These are phyloP conservation scores for Mentha longifolia DNA, from an alignment of 257 asterid genomes.

Conservation along the genomic window DNA sequence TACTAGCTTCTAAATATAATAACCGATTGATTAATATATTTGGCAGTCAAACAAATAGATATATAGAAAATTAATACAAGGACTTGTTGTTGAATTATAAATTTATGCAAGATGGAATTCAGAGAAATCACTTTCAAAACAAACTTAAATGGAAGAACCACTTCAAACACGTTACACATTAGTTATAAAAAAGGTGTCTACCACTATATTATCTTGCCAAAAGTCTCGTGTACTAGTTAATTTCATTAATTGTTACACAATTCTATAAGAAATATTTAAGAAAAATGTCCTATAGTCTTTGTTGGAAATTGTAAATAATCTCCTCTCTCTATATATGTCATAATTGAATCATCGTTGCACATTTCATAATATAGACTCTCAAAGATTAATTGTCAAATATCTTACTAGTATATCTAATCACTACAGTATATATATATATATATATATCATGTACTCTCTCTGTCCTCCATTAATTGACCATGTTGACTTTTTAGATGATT, in stretches of 20 bases:
- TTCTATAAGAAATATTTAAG: background rate
- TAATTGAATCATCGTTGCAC: constrained; percentile 10
- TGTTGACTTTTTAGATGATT: too few relatives aligned
- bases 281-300: constrained; percentile 20
- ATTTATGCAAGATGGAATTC: constrained; percentile 23
- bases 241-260: constrained; percentile 21
- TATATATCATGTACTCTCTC: too few relatives aligned
- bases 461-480: too few relatives aligned
- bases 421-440: too few relatives aligned
- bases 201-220: constrained; percentile 41
- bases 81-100: constrained; percentile 1
- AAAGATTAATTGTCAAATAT: constrained; percentile 1
- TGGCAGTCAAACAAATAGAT: constrained; percentile 12
- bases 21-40: background rate
- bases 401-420: too few relatives aligned
- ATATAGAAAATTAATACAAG: background rate
- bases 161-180: constrained; percentile 34
- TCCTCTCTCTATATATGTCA: too few relatives aligned
- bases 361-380: background rate
- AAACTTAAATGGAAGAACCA: constrained; percentile 49
- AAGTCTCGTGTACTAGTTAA: constrained; percentile 29
- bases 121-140: constrained; percentile 35
- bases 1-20: constrained; percentile 1
- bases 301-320: too few relatives aligned
- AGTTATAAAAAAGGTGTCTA: constrained; percentile 35